Conservation (phyloP, 2,329 filamentous ascomycete species). For the Xylaria sp. region DNA sequence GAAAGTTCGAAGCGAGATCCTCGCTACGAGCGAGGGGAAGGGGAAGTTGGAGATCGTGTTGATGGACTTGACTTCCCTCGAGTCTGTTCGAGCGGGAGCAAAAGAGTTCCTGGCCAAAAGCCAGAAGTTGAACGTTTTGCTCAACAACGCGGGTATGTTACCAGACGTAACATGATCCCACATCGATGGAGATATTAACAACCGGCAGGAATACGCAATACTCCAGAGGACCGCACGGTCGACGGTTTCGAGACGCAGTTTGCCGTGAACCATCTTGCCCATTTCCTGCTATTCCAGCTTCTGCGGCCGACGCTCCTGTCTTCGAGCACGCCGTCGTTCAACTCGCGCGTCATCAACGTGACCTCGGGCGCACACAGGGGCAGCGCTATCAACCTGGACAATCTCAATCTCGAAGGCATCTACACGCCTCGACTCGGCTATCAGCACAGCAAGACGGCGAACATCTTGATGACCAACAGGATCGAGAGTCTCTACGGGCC, state of each 20-base stretch:
- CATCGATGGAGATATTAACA: neutral
- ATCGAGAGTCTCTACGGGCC: constrained; percentile 57
- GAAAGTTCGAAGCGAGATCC: constrained; percentile 7
- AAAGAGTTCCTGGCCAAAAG: constrained; percentile 4
- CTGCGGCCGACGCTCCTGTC: constrained; percentile 12
- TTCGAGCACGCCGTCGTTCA: constrained; percentile 13
- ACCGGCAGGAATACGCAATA: neutral
- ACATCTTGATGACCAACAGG: constrained; percentile 58
- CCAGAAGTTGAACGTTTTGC: constrained; percentile 15
- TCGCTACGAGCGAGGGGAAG: constrained; percentile 8
- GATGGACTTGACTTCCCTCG: constrained; percentile 35
- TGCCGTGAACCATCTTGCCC: constrained; percentile 23
- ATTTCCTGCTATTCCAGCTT: constrained; percentile 26
- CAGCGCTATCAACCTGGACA: constrained; percentile 3
- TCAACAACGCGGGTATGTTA: constrained; percentile 19
- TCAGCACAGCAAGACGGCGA: constrained; percentile 56
- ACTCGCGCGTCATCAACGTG: constrained; percentile 22
- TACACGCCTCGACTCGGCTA: constrained; percentile 39
- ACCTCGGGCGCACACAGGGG: constrained; percentile 8
- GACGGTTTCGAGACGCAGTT: constrained; percentile 31
- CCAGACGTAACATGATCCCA: neutral
- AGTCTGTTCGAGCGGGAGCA: constrained; percentile 9
- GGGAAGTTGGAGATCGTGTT: constrained; percentile 32
- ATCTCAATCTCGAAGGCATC: constrained; percentile 5
- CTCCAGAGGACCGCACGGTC: neutral